These are phyloP conservation scores for Liquidambar formosana DNA, from an alignment of 164 flowering plant genomes.

Conservation along the genomic window DNA sequence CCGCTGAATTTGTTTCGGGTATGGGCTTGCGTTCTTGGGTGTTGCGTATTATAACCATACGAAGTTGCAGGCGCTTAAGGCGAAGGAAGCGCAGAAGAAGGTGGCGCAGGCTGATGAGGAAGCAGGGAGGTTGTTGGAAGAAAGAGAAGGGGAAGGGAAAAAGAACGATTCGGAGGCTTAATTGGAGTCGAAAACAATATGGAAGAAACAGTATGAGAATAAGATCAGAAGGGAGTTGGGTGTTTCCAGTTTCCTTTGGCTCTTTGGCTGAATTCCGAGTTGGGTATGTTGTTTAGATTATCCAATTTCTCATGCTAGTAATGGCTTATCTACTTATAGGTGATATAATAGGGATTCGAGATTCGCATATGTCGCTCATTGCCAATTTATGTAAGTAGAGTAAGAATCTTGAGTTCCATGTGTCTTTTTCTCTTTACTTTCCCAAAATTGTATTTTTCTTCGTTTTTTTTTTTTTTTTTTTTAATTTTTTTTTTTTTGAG, in stretches of 20 bases:
- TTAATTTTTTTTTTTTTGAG: neutral
- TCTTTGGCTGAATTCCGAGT: slow-evolving; percentile 7
- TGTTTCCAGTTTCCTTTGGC: slow-evolving; percentile 3
- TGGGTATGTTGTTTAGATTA: slow-evolving; percentile 15
- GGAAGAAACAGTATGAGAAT: neutral
- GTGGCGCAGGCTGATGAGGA: slow-evolving; percentile 39
- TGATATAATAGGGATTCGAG: slow-evolving; percentile 15
- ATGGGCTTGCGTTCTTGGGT: slow-evolving; percentile 49
- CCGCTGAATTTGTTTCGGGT: slow-evolving; percentile 46
- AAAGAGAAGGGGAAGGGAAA: slow-evolving; percentile 41
- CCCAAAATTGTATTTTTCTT: no score
- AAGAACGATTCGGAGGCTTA: slow-evolving; percentile 31
- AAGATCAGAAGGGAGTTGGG: neutral
- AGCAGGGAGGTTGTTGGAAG: slow-evolving; percentile 40
- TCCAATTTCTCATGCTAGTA: slow-evolving; percentile 7
- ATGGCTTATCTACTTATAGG: slow-evolving; percentile 4
- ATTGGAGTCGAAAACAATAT: no score
- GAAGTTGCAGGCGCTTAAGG: slow-evolving; percentile 51
- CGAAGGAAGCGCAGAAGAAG: slow-evolving; percentile 51
- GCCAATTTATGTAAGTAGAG: slow-evolving; percentile 8
- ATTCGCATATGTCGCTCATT: slow-evolving; percentile 7
- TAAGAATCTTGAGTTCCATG: slow-evolving; percentile 21
- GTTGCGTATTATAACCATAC: slow-evolving; percentile 52
- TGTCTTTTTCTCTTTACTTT: slow-evolving; percentile 3
- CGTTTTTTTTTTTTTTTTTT: neutral